These are phyloP conservation scores for Trametes sanguinea DNA, from an alignment of 768 basidiomycete species.

Conservation along the genomic window DNA sequence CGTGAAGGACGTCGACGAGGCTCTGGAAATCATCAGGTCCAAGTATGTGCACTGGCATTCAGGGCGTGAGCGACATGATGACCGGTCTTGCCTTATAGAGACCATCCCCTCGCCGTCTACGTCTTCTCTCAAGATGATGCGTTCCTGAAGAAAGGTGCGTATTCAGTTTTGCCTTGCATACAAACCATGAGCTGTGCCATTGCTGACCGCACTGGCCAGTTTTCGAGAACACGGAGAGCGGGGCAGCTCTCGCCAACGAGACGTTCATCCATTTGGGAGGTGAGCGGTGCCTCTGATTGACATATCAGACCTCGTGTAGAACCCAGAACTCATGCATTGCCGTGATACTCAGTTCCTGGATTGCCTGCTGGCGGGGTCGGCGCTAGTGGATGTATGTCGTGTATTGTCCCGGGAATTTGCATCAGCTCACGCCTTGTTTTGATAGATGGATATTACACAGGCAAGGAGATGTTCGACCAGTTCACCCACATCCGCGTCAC, in stretches of 20 bases:
- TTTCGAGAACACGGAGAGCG: slow-evolving; percentile 66
- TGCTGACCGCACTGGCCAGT: slow-evolving; percentile 36
- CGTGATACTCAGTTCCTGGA: slow-evolving; percentile 45
- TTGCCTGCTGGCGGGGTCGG: slow-evolving; percentile 65
- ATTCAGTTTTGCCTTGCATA: too few species aligned
- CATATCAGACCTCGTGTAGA: neutral
- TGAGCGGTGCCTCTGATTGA: slow-evolving; percentile 36
- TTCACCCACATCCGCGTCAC: slow-evolving; percentile 73
- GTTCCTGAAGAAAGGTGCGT: slow-evolving; percentile 61
- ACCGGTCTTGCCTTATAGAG: slow-evolving; percentile 39
- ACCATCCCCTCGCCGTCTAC: slow-evolving; percentile 75
- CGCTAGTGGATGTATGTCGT: slow-evolving; percentile 60
- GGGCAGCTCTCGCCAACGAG: slow-evolving; percentile 69
- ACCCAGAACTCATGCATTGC: neutral
- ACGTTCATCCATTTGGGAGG: slow-evolving; percentile 57
- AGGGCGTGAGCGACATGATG: neutral
- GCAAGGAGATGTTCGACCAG: slow-evolving; percentile 70
- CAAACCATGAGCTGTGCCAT: too few species aligned
- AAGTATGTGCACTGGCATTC: neutral
- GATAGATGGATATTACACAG: slow-evolving; percentile 55
- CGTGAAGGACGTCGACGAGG: slow-evolving; percentile 64
- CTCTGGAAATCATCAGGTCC: slow-evolving; percentile 58
- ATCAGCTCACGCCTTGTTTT: neutral
- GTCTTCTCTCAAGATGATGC: slow-evolving; percentile 64
- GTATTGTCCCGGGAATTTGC: too few species aligned